Evolutionary conservation across 2,329 filamentous ascomycete genomes (phyloP), one percentile per base, ranked within the genome.

Genomic region (Sphaerulina musiva): DNA sequence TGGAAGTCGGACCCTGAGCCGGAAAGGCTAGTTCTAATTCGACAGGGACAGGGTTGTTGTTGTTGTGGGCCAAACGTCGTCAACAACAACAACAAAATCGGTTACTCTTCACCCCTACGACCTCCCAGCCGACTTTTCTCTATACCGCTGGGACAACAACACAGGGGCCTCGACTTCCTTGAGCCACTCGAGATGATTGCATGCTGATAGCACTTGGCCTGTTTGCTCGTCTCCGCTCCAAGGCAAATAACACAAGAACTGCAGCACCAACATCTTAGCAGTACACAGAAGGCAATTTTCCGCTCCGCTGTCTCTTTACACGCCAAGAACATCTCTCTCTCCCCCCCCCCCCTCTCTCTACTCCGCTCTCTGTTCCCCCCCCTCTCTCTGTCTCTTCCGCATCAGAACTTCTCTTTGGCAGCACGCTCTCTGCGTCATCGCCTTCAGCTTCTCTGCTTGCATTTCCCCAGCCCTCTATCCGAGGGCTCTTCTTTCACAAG

Each of bases 251-350:
- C 40, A n/a, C 26, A 29, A 29, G 26, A 29, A 29, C 26, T 29
- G 26, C 32, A 23, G 34, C 46, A 39, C 26, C 46, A 29, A 38
- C 40, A 41, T 34, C 23, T 43, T 31, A 26, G 48, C 20, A 23
- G 50, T 29, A 29, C 47, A 36, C 36, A 32, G 29, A 57, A 57
- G 52, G 52, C 53, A 41, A 56, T 38, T 31, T 10, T 29, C 39
- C 46, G 43, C 48, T 44, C 44, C 51, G 31, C 41, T 60, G 51
- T 59, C 56, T 58, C 56, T 40, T 59, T 57, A 38, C 51, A 53
- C 36, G 11, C 53, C 56, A 54, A 40, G 20, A 26, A 46, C 44
- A 42, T 50, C 51, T 48, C 38, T 48, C 48, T 29, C 6, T 29
- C 26, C 6, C 26, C 4, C 1, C 26, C 6, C 26, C 6, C 26